phyloP scores from a whole-genome alignment of 2,329 filamentous ascomycete genomes.

The Escovopsis sp. region DNA sequence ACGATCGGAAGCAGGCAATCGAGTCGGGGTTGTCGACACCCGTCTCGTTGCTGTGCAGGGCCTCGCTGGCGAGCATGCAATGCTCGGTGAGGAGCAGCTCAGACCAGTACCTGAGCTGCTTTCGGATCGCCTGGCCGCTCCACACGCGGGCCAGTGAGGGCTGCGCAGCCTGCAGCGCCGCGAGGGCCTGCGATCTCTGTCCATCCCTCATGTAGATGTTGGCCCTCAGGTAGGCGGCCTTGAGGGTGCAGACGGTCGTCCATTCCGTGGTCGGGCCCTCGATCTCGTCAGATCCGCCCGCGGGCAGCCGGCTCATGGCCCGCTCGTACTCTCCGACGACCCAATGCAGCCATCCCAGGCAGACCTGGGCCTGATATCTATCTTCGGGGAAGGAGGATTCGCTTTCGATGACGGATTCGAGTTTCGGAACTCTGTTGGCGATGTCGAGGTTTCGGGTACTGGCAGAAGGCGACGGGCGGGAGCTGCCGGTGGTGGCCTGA shows the following conservation, averaged over 20 bases:
- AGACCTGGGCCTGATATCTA: constrained; percentile 66
- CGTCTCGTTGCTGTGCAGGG: constrained; percentile 35
- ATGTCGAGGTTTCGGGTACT: constrained; percentile 31
- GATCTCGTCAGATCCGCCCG: constrained; percentile 42
- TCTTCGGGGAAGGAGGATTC: constrained; percentile 41
- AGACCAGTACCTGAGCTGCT: constrained; percentile 62
- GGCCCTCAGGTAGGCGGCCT: constrained; percentile 64
- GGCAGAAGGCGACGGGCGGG: constrained; percentile 27
- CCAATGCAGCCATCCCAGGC: constrained; percentile 77
- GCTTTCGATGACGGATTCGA: constrained; percentile 42
- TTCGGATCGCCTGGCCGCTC: constrained; percentile 35
- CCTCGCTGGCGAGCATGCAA: constrained; percentile 53
- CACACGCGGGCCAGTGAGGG: constrained; percentile 44
- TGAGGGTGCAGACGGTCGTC: constrained; percentile 71
- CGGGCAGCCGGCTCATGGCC: constrained; percentile 48
- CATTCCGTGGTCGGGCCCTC: constrained; percentile 48
- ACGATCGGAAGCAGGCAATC: constrained; percentile 46
- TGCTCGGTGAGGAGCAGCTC: constrained; percentile 64
- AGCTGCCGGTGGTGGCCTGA: constrained; percentile 29
- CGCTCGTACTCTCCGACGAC: constrained; percentile 52
- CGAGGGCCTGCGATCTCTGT: constrained; percentile 43
- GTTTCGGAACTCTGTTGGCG: constrained; percentile 30
- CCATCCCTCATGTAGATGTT: constrained; percentile 39
- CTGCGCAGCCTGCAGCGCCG: constrained; percentile 51
- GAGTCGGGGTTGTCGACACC: constrained; percentile 37